Base-by-base conservation (phyloP, 148 eudicot genomes). In the Pharnaceum exiguum region DNA sequence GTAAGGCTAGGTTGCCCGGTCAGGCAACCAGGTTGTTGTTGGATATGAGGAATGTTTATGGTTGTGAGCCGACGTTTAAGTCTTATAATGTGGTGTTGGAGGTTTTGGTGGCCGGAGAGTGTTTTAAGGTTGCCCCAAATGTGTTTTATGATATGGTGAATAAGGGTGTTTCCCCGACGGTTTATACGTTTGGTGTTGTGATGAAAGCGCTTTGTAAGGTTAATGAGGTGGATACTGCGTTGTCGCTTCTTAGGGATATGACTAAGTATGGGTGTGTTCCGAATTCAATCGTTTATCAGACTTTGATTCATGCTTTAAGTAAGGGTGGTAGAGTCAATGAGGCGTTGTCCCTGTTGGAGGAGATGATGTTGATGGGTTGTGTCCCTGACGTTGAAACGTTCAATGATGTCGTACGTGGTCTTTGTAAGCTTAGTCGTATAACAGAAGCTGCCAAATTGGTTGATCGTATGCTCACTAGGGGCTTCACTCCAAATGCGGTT, bases 281-380 rank as follows among this genome's bases (percentile, higher is more conserved):
- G 11, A 89, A 83, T 75, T 72, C 96, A 1, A 67, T 86, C 9
- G 73, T 93, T 65, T 93, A 93, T 56, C 85, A 93, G 75, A 89
- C 91, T 13, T 70, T 93, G 35, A 86, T 93, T 40, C 86, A 79
- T 46, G 72, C 96, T 3, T 78, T 89, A 48, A 81, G 75, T 44
- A 77, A 70, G 82, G 57, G 73, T 48, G 62, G 65, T 57, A 74
- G 96, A 59, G 79, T 89, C 22, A 77, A 82, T 62, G 99, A 93
- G 21, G 86, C 89, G 0, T 52, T 66, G 53, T 75, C 62, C 42
- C 71, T 83, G 51, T 78, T 93, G 77, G 96, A 93, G 68, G 96
- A 93, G 76, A 93, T 93, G 99, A 70, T 93, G 56, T 57, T 85
- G 53, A 93, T 89, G 99, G 86, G 91, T 1, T 89, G 99, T 63